Percentiles rank a stretch among this genome's conserved stretches.
These are phyloP conservation scores for Aspergillus ruber DNA, from an alignment of 2,329 filamentous ascomycete genomes.

Conservation along the genomic window DNA sequence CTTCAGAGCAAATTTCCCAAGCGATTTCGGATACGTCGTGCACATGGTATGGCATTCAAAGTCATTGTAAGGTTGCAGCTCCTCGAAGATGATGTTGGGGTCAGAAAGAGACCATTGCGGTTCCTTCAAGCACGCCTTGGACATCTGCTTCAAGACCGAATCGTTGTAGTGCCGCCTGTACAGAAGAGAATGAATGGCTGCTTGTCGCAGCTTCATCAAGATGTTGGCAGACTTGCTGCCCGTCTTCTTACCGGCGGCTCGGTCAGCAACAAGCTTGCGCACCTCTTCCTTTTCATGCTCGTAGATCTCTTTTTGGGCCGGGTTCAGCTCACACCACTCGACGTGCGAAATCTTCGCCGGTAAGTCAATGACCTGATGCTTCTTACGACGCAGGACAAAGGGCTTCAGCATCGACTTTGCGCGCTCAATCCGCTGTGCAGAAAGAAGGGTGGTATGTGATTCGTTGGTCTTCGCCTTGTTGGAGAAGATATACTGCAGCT, in stretches of 20 bases:
- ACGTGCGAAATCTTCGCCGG: slow-evolving; percentile 73
- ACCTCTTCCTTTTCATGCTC: slow-evolving; percentile 59
- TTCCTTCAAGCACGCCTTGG: slow-evolving; percentile 66
- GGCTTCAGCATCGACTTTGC: slow-evolving; percentile 90
- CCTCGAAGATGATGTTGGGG: slow-evolving; percentile 48
- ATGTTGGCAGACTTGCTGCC: slow-evolving; percentile 56
- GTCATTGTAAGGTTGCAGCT: slow-evolving; percentile 52
- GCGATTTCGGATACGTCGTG: slow-evolving; percentile 44
- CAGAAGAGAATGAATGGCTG: slow-evolving; percentile 83
- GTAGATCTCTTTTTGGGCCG: slow-evolving; percentile 68
- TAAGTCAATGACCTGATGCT: slow-evolving; percentile 83
- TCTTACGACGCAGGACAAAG: slow-evolving; percentile 89
- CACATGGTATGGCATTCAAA: slow-evolving; percentile 58
- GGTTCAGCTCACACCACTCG: slow-evolving; percentile 72
- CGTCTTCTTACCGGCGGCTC: slow-evolving; percentile 49
- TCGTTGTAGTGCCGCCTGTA: slow-evolving; percentile 78
- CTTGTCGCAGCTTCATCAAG: slow-evolving; percentile 87
- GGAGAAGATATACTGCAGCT: slow-evolving; percentile 82
- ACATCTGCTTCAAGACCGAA: slow-evolving; percentile 67
- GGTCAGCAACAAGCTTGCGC: slow-evolving; percentile 54
- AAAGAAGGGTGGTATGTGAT: slow-evolving; percentile 72
- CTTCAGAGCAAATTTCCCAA: slow-evolving; percentile 53
- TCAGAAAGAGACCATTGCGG: slow-evolving; percentile 49
- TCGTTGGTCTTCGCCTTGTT: slow-evolving; percentile 78
- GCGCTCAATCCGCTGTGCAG: slow-evolving; percentile 75